Conservation (phyloP, 805 yeast species). For the Teunomyces barrocoloradensis region DNA sequence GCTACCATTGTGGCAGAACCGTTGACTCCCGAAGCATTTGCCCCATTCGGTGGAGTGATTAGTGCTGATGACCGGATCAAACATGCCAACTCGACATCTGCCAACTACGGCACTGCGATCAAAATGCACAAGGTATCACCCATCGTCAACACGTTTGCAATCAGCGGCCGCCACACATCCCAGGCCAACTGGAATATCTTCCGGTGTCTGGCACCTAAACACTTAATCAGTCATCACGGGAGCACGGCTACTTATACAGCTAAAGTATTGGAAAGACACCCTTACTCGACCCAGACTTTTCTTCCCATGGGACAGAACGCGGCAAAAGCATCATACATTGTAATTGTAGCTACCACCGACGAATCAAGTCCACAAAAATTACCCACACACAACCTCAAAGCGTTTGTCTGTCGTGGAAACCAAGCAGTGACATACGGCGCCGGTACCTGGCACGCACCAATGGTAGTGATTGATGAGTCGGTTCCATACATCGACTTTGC, state of each 20-base stretch:
- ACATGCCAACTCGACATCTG: constrained; percentile 43
- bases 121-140: constrained; percentile 75
- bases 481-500: constrained; percentile 66
- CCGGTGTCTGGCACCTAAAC: constrained; percentile 75
- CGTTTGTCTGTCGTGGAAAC: constrained; percentile 75
- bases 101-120: constrained; percentile 93
- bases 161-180: constrained; percentile 46
- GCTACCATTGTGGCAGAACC: constrained; percentile 47
- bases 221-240: constrained; percentile 38
- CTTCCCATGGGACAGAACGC: constrained; percentile 77
- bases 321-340: constrained; percentile 58
- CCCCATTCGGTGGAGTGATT: constrained; percentile 70
- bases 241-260: constrained; percentile 39
- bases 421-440: constrained; percentile 88
- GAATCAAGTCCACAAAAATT: constrained; percentile 32
- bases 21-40: constrained; percentile 65
- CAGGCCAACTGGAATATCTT: constrained; percentile 80
- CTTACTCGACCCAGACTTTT: constrained; percentile 84
- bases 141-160: constrained; percentile 48
- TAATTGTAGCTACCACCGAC: constrained; percentile 70
- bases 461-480: constrained; percentile 73
- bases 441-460: constrained; percentile 95
- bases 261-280: constrained; percentile 86
- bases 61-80: constrained; percentile 73
- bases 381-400: constrained; percentile 65